These are phyloP conservation scores for Volutella citrinella DNA, from an alignment of 2,329 filamentous ascomycete genomes.

Conservation along the genomic window DNA sequence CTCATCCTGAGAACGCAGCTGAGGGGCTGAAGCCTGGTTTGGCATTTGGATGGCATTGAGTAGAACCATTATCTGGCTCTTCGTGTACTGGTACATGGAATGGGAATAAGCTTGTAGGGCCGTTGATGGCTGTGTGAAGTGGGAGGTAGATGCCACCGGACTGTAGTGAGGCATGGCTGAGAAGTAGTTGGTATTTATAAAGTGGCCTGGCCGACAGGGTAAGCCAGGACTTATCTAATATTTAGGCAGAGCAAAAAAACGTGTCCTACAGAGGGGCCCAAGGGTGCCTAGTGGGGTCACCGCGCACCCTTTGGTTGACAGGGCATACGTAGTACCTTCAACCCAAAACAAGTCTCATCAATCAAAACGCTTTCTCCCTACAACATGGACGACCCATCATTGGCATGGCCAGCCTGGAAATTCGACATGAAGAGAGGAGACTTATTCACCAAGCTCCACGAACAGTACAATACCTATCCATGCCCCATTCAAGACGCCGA, in stretches of 20 bases:
- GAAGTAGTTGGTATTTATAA: neutral
- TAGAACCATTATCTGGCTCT: neutral
- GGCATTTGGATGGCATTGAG: neutral
- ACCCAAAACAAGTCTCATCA: conserved; percentile 3
- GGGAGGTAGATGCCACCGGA: neutral
- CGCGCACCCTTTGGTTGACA: neutral
- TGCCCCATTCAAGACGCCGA: conserved; percentile 53
- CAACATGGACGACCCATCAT: conserved; percentile 50
- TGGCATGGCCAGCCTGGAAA: conserved; percentile 56
- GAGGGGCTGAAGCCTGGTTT: neutral
- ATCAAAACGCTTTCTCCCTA: conserved; percentile 3
- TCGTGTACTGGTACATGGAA: neutral
- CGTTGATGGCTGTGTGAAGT: neutral
- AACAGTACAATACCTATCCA: conserved; percentile 54
- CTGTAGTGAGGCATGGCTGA: too few species aligned
- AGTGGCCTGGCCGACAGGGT: neutral
- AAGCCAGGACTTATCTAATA: neutral
- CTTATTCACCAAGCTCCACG: conserved; percentile 51
- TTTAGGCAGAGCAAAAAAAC: neutral
- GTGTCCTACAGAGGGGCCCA: too few species aligned
- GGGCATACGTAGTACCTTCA: conserved; percentile 1
- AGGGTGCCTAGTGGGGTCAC: too few species aligned
- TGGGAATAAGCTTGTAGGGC: neutral
- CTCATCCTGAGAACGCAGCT: neutral
- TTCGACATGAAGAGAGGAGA: conserved; percentile 56